Percentiles rank a stretch among this genome's conserved stretches.
phyloP scores from a whole-genome alignment of 139 green algal genomes.

The Chlorella sp. region DNA sequence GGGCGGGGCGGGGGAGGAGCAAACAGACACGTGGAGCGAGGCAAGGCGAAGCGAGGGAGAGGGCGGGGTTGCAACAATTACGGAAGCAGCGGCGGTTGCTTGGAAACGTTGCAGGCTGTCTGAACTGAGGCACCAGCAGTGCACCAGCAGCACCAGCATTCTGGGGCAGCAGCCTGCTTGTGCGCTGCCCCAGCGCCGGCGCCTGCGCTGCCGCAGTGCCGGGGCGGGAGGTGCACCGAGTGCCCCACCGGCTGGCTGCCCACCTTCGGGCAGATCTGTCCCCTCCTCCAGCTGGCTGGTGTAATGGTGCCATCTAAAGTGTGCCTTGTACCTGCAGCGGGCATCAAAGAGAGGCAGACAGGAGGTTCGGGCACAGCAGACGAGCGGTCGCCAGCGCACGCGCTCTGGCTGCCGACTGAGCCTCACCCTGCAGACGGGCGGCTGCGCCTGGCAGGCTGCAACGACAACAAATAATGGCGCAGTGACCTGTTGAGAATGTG shows the following conservation, averaged over 20 bases:
- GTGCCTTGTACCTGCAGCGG: constrained; percentile 77
- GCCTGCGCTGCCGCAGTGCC: not conserved
- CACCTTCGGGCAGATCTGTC: constrained; percentile 61
- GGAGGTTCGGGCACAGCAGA: not conserved
- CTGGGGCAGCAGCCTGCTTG: not conserved
- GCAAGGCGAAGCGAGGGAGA: no score
- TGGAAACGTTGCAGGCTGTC: no score
- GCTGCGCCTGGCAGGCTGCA: no score
- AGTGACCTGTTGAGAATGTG: no score
- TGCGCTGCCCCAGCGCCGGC: not conserved
- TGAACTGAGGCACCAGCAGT: no score
- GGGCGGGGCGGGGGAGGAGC: not conserved
- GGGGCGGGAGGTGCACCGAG: not conserved
- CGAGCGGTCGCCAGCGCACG: not conserved
- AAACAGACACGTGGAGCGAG: no score
- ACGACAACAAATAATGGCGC: no score
- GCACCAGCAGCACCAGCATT: no score
- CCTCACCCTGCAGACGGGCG: no score
- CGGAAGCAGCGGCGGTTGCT: no score
- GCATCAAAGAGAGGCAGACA: not conserved
- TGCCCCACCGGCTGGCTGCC: not conserved
- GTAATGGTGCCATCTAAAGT: constrained; percentile 93
- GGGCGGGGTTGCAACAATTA: no score
- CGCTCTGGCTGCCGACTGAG: no score
- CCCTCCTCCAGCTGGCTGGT: constrained; percentile 55